phyloP scores from a whole-genome alignment of 1,139 yeast species.

The Geotrichum europaeum region DNA sequence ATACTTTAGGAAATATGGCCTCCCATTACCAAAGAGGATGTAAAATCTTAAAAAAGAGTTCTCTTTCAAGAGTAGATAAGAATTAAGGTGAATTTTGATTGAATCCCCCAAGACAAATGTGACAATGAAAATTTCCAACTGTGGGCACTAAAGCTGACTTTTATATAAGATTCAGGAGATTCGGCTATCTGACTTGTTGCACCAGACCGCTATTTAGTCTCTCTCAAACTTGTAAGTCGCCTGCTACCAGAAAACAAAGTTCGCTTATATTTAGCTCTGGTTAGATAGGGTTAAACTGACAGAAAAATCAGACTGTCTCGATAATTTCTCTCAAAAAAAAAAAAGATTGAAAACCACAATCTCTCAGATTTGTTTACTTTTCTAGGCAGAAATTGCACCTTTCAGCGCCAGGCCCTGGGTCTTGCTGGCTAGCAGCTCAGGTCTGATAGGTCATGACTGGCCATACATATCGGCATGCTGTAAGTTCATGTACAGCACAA shows the following conservation, averaged over 20 bases:
- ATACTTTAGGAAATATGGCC: neutral
- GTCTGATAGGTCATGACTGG: neutral
- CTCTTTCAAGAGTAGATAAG: neutral
- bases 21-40: neutral
- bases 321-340: too few relatives aligned
- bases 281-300: too few relatives aligned
- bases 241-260: neutral
- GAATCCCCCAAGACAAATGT: neutral
- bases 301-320: too few relatives aligned
- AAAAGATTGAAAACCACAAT: too few relatives aligned
- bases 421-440: neutral
- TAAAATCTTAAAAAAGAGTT: neutral
- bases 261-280: neutral
- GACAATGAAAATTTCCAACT: neutral
- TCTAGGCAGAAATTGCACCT: neutral
- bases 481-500: neutral
- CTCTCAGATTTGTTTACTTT: neutral
- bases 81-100: neutral
- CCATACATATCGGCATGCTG: neutral
- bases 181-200: neutral
- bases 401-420: neutral
- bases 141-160: neutral
- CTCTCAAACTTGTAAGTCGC: neutral
- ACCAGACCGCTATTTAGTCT: neutral
- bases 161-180: neutral